Percentiles rank a stretch among this genome's conserved stretches.
Evolutionary conservation across 1,284 basidiomycete genomes (phyloP).

Genomic region (Microbotryum scabiosae): DNA sequence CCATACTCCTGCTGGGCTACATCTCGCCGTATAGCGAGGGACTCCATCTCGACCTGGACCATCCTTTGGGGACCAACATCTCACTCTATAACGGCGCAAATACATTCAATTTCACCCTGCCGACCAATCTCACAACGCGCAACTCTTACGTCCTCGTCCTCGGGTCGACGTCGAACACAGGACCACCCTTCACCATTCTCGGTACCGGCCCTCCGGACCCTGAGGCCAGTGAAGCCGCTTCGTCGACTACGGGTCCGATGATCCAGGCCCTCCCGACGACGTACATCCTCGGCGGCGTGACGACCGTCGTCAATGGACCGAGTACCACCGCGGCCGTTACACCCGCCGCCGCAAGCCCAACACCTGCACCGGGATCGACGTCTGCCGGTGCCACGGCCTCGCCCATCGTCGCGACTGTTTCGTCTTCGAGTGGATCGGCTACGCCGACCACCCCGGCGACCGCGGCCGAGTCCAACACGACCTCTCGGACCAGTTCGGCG

Average conservation of each 20-base stretch:
- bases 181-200: constrained; percentile 19
- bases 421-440: no score
- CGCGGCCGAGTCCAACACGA: no score
- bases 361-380: no score
- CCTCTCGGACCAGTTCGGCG: no score
- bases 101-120: constrained; percentile 6
- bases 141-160: constrained; percentile 20
- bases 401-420: no score
- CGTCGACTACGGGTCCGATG: background rate
- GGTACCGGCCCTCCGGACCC: background rate
- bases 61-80: constrained; percentile 17
- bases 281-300: background rate
- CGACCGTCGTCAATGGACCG: background rate
- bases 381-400: no score
- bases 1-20: constrained; percentile 5
- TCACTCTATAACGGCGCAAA: constrained; percentile 4
- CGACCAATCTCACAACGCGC: constrained; percentile 16
- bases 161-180: constrained; percentile 19
- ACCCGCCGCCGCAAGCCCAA: no score
- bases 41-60: constrained; percentile 5
- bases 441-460: no score
- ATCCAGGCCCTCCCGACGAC: background rate
- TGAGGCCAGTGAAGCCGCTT: background rate
- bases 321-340: background rate
- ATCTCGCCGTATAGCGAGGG: background rate